A percentile compares a stretch with the other conserved stretches of the same genome.
These are phyloP conservation scores for Metschnikowia matae DNA, from an alignment of 805 yeast species.

Conservation along the genomic window DNA sequence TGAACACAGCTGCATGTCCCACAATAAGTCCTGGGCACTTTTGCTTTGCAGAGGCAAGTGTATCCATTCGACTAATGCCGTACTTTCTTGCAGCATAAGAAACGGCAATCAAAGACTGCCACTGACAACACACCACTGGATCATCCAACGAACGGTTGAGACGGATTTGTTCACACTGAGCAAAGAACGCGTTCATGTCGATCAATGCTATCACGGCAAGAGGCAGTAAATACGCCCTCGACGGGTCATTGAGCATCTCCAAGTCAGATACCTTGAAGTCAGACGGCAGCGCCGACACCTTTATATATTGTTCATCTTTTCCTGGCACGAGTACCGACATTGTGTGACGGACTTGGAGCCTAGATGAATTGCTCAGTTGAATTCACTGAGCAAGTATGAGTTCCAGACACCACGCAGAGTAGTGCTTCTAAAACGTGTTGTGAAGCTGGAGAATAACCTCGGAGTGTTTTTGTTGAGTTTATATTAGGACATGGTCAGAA, in stretches of 20 bases:
- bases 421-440: too few species aligned
- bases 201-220: slow-evolving; percentile 78
- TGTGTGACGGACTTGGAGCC: background rate
- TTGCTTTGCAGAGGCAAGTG: slow-evolving; percentile 57
- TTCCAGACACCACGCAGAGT: background rate
- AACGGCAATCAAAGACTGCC: slow-evolving; percentile 88
- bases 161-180: slow-evolving; percentile 86
- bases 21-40: slow-evolving; percentile 75
- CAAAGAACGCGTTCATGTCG: slow-evolving; percentile 93
- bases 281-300: slow-evolving; percentile 1
- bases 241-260: slow-evolving; percentile 41
- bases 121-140: slow-evolving; percentile 93
- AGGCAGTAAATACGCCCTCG: slow-evolving; percentile 56
- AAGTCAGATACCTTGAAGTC: slow-evolving; percentile 33
- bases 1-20: slow-evolving; percentile 93
- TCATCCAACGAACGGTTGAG: slow-evolving; percentile 59
- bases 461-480: background rate
- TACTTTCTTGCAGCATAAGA: slow-evolving; percentile 82
- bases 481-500: background rate
- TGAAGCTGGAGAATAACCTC: background rate
- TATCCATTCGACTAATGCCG: slow-evolving; percentile 79
- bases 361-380: background rate
- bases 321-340: slow-evolving; percentile 7
- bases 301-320: background rate
- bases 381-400: background rate